phyloP scores from a whole-genome alignment of 768 basidiomycete genomes.

The Serendipita sp. region DNA sequence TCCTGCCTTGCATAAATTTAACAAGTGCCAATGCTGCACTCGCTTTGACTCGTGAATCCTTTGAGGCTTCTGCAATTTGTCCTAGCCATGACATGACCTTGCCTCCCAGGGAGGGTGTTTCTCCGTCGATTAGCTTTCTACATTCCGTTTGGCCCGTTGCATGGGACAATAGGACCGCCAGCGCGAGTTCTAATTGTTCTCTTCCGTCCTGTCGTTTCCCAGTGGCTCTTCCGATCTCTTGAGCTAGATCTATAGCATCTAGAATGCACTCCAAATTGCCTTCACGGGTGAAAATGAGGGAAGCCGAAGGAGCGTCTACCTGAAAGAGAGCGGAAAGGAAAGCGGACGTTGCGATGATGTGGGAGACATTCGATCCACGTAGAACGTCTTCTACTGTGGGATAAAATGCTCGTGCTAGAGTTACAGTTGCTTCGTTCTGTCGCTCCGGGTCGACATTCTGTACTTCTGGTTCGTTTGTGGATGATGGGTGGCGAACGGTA shows the following conservation, averaged over 20 bases:
- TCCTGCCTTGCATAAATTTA: constrained; percentile 2
- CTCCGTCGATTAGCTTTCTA: constrained; percentile 39
- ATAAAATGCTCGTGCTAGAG: neutral
- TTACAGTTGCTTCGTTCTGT: neutral
- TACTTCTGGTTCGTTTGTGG: neutral
- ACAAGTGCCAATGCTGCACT: constrained; percentile 6
- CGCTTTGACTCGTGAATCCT: neutral
- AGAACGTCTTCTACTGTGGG: neutral
- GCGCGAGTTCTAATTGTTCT: constrained; percentile 31
- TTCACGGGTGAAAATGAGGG: constrained; percentile 45
- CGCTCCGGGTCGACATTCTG: neutral
- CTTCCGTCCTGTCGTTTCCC: neutral
- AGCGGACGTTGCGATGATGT: neutral
- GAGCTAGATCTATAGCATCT: constrained; percentile 52
- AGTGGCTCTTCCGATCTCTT: constrained; percentile 21
- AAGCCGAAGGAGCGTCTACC: constrained; percentile 55
- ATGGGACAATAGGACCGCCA: constrained; percentile 60
- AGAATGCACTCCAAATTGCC: constrained; percentile 45
- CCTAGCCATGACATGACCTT: neutral
- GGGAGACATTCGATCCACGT: neutral
- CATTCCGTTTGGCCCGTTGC: constrained; percentile 61
- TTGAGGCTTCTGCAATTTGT: constrained; percentile 37
- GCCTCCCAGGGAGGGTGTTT: constrained; percentile 20
- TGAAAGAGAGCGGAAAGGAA: constrained; percentile 48
- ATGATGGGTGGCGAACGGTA: neutral